These are phyloP conservation scores for Fusarium miscanthi DNA, from an alignment of 2,329 filamentous ascomycete genomes.

Conservation along the genomic window DNA sequence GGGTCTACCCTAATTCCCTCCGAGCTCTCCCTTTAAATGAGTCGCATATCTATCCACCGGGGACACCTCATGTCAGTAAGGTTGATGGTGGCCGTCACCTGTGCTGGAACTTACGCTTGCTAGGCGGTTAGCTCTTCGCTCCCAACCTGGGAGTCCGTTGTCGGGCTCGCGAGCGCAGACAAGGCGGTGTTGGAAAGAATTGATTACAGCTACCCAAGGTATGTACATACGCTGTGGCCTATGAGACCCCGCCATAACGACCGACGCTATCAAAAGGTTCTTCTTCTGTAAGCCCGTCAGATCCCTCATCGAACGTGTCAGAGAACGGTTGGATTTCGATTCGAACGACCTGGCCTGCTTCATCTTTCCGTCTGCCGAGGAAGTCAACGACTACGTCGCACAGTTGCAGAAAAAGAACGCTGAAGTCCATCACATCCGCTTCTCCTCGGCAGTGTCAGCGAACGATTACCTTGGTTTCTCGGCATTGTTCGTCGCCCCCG, in stretches of 20 bases:
- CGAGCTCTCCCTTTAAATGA: background rate
- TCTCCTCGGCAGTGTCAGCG: background rate
- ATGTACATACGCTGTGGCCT: no score
- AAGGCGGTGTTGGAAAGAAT: background rate
- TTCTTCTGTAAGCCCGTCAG: background rate
- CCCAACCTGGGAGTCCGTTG: background rate
- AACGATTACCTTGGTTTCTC: background rate
- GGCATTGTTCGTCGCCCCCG: background rate
- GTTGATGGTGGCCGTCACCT: background rate
- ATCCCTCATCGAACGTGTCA: background rate
- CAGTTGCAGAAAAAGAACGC: background rate
- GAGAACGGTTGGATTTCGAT: rapidly evolving
- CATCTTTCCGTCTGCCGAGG: background rate
- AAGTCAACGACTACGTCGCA: background rate
- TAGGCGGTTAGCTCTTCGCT: background rate
- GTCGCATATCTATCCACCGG: background rate
- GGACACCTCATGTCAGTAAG: background rate
- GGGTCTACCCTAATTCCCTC: background rate
- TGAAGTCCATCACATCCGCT: background rate
- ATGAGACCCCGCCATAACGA: no score
- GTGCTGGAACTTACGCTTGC: background rate
- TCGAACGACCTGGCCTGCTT: background rate
- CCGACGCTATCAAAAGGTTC: background rate
- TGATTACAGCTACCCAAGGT: background rate
- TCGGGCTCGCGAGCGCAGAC: background rate